These are phyloP conservation scores for Sequoia sempervirens DNA, from an alignment of 75 land plant genomes.

Conservation along the genomic window DNA sequence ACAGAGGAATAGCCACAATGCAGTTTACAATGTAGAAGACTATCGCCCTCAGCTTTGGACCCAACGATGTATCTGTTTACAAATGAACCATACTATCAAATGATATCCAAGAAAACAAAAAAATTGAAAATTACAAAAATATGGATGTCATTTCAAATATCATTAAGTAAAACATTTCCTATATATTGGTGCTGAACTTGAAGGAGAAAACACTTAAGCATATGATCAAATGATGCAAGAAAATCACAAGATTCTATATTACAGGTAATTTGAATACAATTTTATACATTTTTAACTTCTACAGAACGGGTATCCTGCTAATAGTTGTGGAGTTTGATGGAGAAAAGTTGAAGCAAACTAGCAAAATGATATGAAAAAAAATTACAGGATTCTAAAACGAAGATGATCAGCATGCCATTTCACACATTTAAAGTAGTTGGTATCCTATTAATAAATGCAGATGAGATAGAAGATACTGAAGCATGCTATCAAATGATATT, in stretches of 20 bases:
- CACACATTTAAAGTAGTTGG: background rate
- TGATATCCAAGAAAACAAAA: background rate
- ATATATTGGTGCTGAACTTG: background rate
- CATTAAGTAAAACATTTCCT: background rate
- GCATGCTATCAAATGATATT: background rate
- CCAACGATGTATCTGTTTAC: constrained; percentile 48
- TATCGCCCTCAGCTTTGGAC: constrained; percentile 61
- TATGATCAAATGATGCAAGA: background rate
- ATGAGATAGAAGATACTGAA: background rate
- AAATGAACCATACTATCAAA: constrained; percentile 2
- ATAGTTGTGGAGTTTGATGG: background rate
- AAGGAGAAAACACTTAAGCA: background rate
- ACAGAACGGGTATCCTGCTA: background rate
- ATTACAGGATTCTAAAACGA: background rate
- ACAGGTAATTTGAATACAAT: background rate
- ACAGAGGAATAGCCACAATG: constrained; percentile 56
- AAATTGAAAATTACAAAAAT: background rate
- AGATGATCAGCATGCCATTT: background rate
- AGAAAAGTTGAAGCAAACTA: background rate
- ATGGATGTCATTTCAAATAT: background rate
- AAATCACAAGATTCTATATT: background rate
- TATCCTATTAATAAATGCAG: background rate
- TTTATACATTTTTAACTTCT: background rate
- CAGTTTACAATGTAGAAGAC: constrained; percentile 67
- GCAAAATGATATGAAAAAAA: background rate